phyloP scores from a whole-genome alignment of 495 filamentous ascomycete genomes.

The Poronia punctata region DNA sequence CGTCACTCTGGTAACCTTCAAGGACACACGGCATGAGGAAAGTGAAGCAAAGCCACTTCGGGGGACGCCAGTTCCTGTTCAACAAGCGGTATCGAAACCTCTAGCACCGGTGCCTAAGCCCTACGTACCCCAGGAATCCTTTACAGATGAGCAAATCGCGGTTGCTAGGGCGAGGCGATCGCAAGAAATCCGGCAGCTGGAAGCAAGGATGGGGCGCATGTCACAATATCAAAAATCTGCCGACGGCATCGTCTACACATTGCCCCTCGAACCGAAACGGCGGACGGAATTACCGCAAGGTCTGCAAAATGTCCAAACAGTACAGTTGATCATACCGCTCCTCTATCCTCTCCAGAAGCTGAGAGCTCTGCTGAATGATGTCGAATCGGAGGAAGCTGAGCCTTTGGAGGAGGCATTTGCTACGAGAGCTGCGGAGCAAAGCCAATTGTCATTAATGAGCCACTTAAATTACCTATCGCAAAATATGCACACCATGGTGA shows the following conservation, averaged over 20 bases:
- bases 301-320: conserved; percentile 55
- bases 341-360: conserved; percentile 68
- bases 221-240: conserved; percentile 62
- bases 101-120: conserved; percentile 11
- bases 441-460: conserved; percentile 59
- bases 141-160: conserved; percentile 49
- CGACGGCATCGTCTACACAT: conserved; percentile 62
- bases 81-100: conserved; percentile 44
- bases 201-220: conserved; percentile 67
- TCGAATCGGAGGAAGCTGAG: conserved; percentile 52
- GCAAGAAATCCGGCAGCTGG: conserved; percentile 64
- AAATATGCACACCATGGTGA: conserved; percentile 65
- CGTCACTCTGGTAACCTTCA: conserved; percentile 69
- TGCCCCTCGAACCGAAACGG: conserved; percentile 66
- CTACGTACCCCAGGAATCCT: conserved; percentile 36
- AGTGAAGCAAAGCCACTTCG: conserved; percentile 6
- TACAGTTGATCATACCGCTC: conserved; percentile 63
- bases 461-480: conserved; percentile 72
- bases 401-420: conserved; percentile 60
- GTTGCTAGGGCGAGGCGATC: conserved; percentile 58
- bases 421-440: conserved; percentile 47
- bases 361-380: conserved; percentile 57
- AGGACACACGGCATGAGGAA: conserved; percentile 38
- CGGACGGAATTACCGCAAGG: conserved; percentile 52
- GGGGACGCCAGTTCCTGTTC: conserved; percentile 38